Base-by-base conservation (phyloP, 1,284 basidiomycete species). In the Chalciporus piperatoides region DNA sequence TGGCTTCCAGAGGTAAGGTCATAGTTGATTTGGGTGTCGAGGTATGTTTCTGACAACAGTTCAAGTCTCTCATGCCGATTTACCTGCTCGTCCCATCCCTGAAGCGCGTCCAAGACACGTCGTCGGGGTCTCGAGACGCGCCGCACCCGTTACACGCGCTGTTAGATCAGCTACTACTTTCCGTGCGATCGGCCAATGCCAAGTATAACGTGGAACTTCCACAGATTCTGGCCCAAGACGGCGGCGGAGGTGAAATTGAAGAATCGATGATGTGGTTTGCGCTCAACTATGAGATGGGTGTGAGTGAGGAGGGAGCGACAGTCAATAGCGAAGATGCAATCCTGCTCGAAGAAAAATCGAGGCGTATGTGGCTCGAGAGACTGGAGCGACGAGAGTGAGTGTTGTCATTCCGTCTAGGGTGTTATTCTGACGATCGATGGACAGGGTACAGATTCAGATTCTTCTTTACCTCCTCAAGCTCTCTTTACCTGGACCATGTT, bases 201-300 rank as follows among this genome's bases (percentile, higher is more conserved):
- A 90, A 90, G 62, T 89, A 86, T 57, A 78, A 81, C 53, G 67
- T 69, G 0, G 80, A 82, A 21, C 71, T 89, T 1, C 73, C 78
- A 0, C 71, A 75, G 49, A 75, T 85, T n/a, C 71, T 87, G 3
- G 63, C 68, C 0, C 74, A 81, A 41, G 78, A 76, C 3, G 79
- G 78, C 14, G 82, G 79, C 2, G 74, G 72, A 6, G 80, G 77
- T 1, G 83, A 82, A 52, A 67, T 76, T 33, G 86, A 89, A 55
- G 82, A 84, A 51, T 74, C 72, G 3, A 81, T 86, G 74, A 84
- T 89, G 83, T 86, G 82, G 82, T 87, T 78, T 54, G 76, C 79
- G 0, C 66, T 82, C 23, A 73, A 73, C 38, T 74, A 83, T 61
- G 86, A 85, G 60, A 65, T 64, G 19, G 69, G 69, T 21, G 65